Conservation (phyloP, 2,329 filamentous ascomycete genomes). For the Teratosphaeriaceae sp. region DNA sequence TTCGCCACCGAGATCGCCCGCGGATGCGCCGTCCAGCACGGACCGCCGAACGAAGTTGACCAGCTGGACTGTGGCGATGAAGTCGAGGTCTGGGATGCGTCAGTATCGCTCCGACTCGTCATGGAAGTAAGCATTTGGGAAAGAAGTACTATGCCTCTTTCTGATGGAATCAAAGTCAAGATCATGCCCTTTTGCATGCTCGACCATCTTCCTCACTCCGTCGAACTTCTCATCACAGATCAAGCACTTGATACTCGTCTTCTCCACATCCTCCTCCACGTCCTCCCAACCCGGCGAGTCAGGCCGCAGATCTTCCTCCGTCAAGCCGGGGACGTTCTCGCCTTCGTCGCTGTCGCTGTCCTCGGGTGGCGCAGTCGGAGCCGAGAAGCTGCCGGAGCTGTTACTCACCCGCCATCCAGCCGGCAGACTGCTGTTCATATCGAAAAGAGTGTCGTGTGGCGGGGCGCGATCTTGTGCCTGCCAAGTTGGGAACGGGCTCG, state of each 20-base stretch:
- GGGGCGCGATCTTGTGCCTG: slow-evolving; percentile 3
- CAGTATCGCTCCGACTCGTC: slow-evolving; percentile 1
- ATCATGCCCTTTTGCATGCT: slow-evolving; percentile 32
- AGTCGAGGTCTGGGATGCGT: slow-evolving; percentile 33
- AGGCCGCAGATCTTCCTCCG: slow-evolving; percentile 20
- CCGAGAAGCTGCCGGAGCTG: slow-evolving; percentile 8
- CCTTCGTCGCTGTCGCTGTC: slow-evolving; percentile 16
- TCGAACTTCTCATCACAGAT: slow-evolving; percentile 32
- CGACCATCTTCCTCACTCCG: slow-evolving; percentile 29
- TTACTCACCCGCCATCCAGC: slow-evolving; percentile 14
- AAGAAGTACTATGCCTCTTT: slow-evolving; percentile 31
- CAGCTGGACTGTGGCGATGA: slow-evolving; percentile 38
- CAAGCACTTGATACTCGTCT: slow-evolving; percentile 33
- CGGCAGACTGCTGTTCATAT: slow-evolving; percentile 9
- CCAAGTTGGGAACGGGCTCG: neutral
- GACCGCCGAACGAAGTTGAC: slow-evolving; percentile 43
- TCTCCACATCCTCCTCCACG: slow-evolving; percentile 35
- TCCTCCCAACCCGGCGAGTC: slow-evolving; percentile 41
- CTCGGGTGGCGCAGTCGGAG: slow-evolving; percentile 10
- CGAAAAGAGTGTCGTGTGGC: neutral
- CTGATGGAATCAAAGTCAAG: slow-evolving; percentile 35
- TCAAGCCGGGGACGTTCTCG: slow-evolving; percentile 10
- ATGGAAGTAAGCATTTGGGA: too few relatives aligned
- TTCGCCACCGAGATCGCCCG: slow-evolving; percentile 38
- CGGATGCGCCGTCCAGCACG: slow-evolving; percentile 22